Evolutionary conservation across 306 rosid species (phyloP).

Genomic region (Sophora flavescens): DNA sequence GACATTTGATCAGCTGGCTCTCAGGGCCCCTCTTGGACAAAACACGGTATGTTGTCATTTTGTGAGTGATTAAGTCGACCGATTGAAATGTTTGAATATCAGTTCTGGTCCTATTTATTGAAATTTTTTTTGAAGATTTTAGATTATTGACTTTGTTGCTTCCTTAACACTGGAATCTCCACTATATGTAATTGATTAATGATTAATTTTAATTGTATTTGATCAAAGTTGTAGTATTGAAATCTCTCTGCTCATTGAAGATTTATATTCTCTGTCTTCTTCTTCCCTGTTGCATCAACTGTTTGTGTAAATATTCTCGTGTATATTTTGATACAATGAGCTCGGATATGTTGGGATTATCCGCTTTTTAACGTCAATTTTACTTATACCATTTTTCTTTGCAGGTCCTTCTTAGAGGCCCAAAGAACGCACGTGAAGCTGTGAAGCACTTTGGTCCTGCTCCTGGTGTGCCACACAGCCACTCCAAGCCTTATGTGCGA

Average conservation of each 20-base stretch:
- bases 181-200: not conserved
- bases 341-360: not conserved
- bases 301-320: not conserved
- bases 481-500: slow-evolving; percentile 78
- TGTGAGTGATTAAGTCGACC: no score
- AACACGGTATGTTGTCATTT: slow-evolving; percentile 64
- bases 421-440: slow-evolving; percentile 86
- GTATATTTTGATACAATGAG: not conserved
- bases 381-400: not conserved
- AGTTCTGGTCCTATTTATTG: no score
- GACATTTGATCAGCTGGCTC: slow-evolving; percentile 86
- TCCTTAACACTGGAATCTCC: no score
- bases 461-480: slow-evolving; percentile 93
- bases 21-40: slow-evolving; percentile 84
- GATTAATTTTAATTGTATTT: not conserved
- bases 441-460: slow-evolving; percentile 93
- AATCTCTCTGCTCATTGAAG: not conserved
- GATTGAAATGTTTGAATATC: no score
- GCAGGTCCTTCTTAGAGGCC: slow-evolving; percentile 86
- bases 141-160: no score
- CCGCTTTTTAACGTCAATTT: not conserved
- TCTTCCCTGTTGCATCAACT: not conserved
- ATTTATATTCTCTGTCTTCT: not conserved
- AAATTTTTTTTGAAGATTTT: no score
- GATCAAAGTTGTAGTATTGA: not conserved